Evolutionary conservation across 805 yeast genomes (phyloP), one percentile per base, ranked within the genome.

Genomic region (Torulaspora microellipsoides): DNA sequence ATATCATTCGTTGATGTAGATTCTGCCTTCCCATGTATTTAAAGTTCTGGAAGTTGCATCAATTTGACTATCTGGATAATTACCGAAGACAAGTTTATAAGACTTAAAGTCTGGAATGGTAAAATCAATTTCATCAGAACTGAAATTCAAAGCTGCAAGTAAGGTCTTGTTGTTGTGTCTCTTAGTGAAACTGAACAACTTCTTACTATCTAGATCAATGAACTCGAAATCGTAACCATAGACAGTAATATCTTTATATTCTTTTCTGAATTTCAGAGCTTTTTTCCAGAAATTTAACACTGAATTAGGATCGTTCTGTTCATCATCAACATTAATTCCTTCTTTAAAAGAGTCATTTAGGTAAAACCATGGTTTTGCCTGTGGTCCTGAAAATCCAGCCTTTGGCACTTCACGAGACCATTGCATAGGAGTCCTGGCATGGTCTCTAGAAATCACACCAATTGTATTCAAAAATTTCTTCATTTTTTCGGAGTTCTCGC

Each of bases 391-490:
- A 60, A 77, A 77, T 0, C 81, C 81, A 31, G 67, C 79, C 47
- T 72, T 47, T 12, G 51, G 63, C 1, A 68, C 51, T 41, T 56
- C 58, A 47, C 68, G 69, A 8, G 50, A 14, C 82, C 82, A 77
- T 51, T 76, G 81, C 48, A 77, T 73, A 14, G 82, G 82, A 15
- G 79, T 68, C 59, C 82, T 70, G 8, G 77, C 72, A 53, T 77
- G 68, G 53, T 77, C 82, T 55, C 82, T 67, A 11, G 78, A 73
- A 15, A 69, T 35, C 42, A 70, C 49, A 43, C 65, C 61, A 45
- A 73, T 57, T 29, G 50, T 58, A 39, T 66, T 67, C 60, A 68
- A 45, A 40, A 68, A 59, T 25, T 54, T 50, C 31, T 56, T 56
- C 36, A 62, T 48, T 43, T 55, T 48, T 36, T 59, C 60, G 3